These are phyloP conservation scores for Primulina tabacum DNA, from an alignment of 257 asterid species.

Conservation along the genomic window DNA sequence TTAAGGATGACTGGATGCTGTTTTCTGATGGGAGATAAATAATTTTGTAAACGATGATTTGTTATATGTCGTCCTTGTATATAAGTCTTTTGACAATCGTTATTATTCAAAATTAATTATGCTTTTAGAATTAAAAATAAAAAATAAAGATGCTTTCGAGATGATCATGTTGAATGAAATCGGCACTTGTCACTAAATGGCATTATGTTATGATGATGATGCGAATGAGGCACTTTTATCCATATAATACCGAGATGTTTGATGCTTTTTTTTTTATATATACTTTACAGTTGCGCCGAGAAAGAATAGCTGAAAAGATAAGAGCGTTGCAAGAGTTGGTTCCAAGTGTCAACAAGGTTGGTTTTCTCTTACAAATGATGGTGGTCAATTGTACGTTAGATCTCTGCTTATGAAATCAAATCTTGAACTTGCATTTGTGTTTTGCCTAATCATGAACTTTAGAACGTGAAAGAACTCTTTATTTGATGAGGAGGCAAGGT, in stretches of 20 bases:
- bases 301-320: slow-evolving; percentile 92
- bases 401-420: not conserved
- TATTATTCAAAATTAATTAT: not conserved
- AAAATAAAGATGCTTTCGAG: not conserved
- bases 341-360: slow-evolving; percentile 96
- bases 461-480: not conserved
- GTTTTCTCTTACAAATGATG: slow-evolving; percentile 9
- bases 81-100: not conserved
- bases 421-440: not conserved
- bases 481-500: not conserved
- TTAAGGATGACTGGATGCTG: slow-evolving; percentile 4
- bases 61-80: not conserved
- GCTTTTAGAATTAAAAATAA: too few relatives aligned
- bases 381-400: not conserved
- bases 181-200: not conserved
- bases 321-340: slow-evolving; percentile 97
- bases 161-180: slow-evolving; percentile 1
- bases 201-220: not conserved
- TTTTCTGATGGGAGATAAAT: slow-evolving; percentile 13
- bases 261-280: slow-evolving; percentile 16
- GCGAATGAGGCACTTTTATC: not conserved
- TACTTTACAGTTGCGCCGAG: slow-evolving; percentile 71
- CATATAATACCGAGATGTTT: not conserved
- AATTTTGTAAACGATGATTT: not conserved
- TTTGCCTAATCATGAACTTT: not conserved